These are phyloP conservation scores for Hypoxylon fragiforme DNA, from an alignment of 495 filamentous ascomycete species.

Conservation along the genomic window DNA sequence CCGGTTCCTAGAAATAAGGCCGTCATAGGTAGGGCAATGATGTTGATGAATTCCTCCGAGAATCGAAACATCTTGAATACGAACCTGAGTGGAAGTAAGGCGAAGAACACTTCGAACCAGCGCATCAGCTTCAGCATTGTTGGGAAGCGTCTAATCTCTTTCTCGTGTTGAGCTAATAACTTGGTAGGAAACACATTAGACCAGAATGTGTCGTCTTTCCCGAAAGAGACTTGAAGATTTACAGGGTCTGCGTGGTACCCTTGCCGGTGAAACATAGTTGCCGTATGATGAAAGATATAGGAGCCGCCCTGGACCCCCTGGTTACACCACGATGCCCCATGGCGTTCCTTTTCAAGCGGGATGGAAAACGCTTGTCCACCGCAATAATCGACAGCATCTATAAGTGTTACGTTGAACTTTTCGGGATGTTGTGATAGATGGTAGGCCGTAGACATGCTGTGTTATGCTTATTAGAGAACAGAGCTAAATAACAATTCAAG, in stretches of 20 bases:
- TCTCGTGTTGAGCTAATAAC: slow-evolving; percentile 62
- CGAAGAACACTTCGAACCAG: slow-evolving; percentile 71
- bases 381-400: slow-evolving; percentile 67
- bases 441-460: slow-evolving; percentile 68
- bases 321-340: slow-evolving; percentile 78
- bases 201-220: slow-evolving; percentile 78
- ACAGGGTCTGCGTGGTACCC: slow-evolving; percentile 69
- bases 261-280: slow-evolving; percentile 74
- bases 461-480: slow-evolving; percentile 6
- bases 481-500: background rate
- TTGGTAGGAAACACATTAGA: slow-evolving; percentile 77
- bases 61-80: slow-evolving; percentile 73
- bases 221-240: slow-evolving; percentile 78
- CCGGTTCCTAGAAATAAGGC: slow-evolving; percentile 80
- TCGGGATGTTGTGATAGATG: slow-evolving; percentile 74
- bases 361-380: slow-evolving; percentile 87
- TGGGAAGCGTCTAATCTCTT: slow-evolving; percentile 68
- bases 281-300: slow-evolving; percentile 77
- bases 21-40: slow-evolving; percentile 70
- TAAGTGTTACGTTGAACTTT: slow-evolving; percentile 72
- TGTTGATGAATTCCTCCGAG: slow-evolving; percentile 72
- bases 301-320: slow-evolving; percentile 85
- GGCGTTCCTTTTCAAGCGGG: slow-evolving; percentile 63
- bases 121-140: slow-evolving; percentile 68
- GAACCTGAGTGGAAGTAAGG: slow-evolving; percentile 69